phyloP scores from a whole-genome alignment of 768 basidiomycete species.

The Russula earlei region DNA sequence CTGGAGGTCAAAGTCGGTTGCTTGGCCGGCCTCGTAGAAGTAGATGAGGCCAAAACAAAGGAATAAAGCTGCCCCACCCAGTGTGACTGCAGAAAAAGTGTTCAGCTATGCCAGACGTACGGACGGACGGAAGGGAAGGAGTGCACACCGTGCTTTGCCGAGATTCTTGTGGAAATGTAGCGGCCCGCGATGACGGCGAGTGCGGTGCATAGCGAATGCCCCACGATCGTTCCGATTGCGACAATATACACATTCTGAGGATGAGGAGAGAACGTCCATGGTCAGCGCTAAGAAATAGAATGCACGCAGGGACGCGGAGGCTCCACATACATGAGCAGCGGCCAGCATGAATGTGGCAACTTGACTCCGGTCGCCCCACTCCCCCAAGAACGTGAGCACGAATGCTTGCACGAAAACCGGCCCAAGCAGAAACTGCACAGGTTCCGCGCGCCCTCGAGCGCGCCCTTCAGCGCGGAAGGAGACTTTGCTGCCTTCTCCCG shows the following conservation, averaged over 20 bases:
- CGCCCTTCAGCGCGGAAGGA: conserved; percentile 23
- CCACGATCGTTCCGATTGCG: conserved; percentile 80
- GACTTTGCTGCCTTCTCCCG: conserved; percentile 17
- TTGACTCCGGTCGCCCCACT: conserved; percentile 98
- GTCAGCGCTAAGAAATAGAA: conserved; percentile 13
- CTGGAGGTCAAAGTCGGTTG: conserved; percentile 14
- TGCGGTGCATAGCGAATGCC: conserved; percentile 80
- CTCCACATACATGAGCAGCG: conserved; percentile 77
- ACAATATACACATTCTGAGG: conserved; percentile 85
- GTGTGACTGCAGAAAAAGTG: conserved; percentile 11
- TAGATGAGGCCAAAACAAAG: conserved; percentile 18
- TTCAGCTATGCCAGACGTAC: background rate
- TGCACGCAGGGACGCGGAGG: no score
- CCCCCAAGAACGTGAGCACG: conserved; percentile 92
- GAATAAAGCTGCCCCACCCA: conserved; percentile 18
- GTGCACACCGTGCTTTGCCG: conserved; percentile 80
- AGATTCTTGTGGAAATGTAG: conserved; percentile 88
- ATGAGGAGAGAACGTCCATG: background rate
- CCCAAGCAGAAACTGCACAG: conserved; percentile 76
- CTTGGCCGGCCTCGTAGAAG: conserved; percentile 14
- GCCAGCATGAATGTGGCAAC: conserved; percentile 94
- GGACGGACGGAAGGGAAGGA: no score
- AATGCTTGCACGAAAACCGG: conserved; percentile 96
- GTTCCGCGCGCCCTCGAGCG: conserved; percentile 63
- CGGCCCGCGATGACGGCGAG: conserved; percentile 91